phyloP scores from a whole-genome alignment of 1,284 basidiomycete species.

The Fomitopsis betulina region DNA sequence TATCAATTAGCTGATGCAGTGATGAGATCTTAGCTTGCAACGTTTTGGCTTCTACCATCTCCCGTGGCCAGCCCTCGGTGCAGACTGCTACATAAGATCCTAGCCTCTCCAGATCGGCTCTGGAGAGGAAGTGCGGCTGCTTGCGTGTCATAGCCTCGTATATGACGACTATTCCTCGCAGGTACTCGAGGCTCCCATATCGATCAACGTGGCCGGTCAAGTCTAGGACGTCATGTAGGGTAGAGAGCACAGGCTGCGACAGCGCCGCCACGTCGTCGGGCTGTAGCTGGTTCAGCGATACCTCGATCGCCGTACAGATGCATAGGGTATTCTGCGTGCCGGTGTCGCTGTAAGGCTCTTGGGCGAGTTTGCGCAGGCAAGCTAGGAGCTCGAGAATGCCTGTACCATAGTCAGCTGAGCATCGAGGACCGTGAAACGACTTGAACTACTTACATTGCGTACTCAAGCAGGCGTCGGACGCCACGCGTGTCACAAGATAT shows the following conservation, averaged over 20 bases:
- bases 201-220: background rate
- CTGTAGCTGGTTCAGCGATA: background rate
- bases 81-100: background rate
- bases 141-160: background rate
- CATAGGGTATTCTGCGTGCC: background rate
- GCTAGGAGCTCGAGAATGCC: background rate
- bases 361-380: background rate
- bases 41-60: background rate
- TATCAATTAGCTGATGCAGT: conserved; percentile 34
- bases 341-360: background rate
- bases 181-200: background rate
- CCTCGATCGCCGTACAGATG: background rate
- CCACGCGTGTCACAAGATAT: background rate
- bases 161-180: background rate
- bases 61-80: background rate
- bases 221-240: background rate
- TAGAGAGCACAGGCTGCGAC: background rate
- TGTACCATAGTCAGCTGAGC: background rate
- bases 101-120: background rate
- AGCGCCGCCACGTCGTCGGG: background rate
- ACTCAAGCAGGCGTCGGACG: background rate
- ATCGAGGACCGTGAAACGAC: too few relatives aligned
- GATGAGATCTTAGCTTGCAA: background rate
- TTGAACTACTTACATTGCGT: background rate
- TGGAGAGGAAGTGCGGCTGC: background rate